A percentile compares a stretch with the other conserved stretches of the same genome.
phyloP scores from a whole-genome alignment of 2,329 filamentous ascomycete genomes.

The Arthrobotrys sphaeroides region DNA sequence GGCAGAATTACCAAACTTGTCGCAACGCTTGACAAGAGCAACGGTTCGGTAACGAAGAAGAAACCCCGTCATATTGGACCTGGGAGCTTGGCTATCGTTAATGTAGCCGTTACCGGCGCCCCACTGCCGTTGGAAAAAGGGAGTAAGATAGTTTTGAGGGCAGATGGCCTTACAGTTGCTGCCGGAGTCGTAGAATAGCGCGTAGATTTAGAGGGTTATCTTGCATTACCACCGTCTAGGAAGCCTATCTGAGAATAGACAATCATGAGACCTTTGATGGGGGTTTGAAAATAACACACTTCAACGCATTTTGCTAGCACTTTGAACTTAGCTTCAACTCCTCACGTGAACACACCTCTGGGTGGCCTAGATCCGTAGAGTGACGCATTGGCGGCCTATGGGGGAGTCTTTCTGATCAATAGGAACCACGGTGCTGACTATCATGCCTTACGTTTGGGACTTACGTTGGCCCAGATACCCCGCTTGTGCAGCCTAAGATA shows the following conservation, averaged over 20 bases:
- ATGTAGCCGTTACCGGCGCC: conserved; percentile 76
- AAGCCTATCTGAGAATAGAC: background rate
- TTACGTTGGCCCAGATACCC: background rate
- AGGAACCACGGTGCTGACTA: background rate
- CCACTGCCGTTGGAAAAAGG: conserved; percentile 79
- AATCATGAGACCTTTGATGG: background rate
- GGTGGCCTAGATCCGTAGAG: conserved; percentile 7
- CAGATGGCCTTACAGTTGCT: conserved; percentile 83
- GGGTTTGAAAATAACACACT: conserved; percentile 12
- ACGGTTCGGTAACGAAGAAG: conserved; percentile 79
- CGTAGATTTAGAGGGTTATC: background rate
- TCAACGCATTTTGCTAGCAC: conserved; percentile 12
- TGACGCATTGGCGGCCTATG: background rate
- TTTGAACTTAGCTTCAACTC: background rate
- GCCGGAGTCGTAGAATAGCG: conserved; percentile 80
- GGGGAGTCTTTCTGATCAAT: background rate
- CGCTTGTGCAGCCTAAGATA: conserved; percentile 40
- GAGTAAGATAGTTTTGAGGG: conserved; percentile 80
- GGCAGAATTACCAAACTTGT: conserved; percentile 77
- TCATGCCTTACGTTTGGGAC: background rate
- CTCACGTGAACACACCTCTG: background rate
- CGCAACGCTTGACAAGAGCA: conserved; percentile 79
- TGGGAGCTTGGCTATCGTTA: conserved; percentile 77
- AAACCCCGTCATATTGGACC: conserved; percentile 85
- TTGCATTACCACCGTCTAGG: background rate